phyloP scores from a whole-genome alignment of 208 protist species.

The Crithidia fasciculata region DNA sequence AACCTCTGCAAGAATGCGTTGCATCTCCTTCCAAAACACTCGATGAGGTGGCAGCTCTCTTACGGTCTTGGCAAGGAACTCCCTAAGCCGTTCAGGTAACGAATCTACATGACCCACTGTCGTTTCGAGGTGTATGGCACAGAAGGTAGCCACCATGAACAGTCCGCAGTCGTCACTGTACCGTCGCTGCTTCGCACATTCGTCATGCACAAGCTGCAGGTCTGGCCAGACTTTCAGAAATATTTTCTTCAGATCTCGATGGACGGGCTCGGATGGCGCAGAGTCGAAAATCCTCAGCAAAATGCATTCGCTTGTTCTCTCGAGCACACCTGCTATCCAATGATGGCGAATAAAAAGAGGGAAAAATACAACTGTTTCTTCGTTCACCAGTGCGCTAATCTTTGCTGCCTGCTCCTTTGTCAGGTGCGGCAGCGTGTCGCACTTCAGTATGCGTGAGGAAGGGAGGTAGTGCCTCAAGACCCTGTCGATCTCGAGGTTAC shows the following conservation, averaged over 20 bases:
- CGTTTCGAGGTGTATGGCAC: background rate
- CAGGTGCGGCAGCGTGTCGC: slow-evolving; percentile 4
- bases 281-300: background rate
- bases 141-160: background rate
- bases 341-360: background rate
- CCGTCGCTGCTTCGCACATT: background rate
- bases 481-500: slow-evolving; percentile 1
- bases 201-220: background rate
- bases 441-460: background rate
- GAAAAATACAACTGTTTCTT: background rate
- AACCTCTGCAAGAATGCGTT: background rate
- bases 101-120: background rate
- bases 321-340: background rate
- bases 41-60: background rate
- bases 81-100: background rate
- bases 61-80: background rate
- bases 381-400: background rate
- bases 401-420: background rate
- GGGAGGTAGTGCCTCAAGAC: background rate
- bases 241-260: background rate
- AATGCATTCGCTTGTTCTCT: background rate
- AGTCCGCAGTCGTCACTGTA: slow-evolving; percentile 6
- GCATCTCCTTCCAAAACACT: background rate
- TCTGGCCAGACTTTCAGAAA: background rate
- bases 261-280: slow-evolving; percentile 1